phyloP scores from a whole-genome alignment of 495 filamentous ascomycete species.

The Penicillium pulvis region DNA sequence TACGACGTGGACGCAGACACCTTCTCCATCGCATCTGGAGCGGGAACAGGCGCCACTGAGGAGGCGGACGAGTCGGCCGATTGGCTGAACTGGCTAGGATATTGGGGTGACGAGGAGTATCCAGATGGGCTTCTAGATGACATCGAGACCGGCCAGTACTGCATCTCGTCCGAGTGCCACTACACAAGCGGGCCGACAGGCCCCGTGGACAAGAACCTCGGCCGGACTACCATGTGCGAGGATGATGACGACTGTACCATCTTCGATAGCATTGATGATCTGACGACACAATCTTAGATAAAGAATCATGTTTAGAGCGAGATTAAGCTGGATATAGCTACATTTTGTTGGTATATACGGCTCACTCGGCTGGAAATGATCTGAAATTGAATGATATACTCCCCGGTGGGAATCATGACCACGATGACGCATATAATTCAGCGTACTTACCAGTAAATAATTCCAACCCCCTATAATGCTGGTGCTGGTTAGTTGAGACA shows the following conservation, averaged over 20 bases:
- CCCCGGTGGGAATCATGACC: not conserved
- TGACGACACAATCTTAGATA: constrained; percentile 8
- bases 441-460: too few relatives aligned
- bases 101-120: constrained; percentile 8
- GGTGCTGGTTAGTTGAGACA: too few relatives aligned
- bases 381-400: not conserved
- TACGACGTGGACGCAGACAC: constrained; percentile 4
- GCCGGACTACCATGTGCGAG: constrained; percentile 10
- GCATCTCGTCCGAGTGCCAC: constrained; percentile 9
- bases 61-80: constrained; percentile 7
- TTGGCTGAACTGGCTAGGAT: constrained; percentile 9
- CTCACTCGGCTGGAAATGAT: not conserved
- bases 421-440: too few relatives aligned
- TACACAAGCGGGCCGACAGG: constrained; percentile 11
- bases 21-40: constrained; percentile 5
- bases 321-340: not conserved
- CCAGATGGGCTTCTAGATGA: constrained; percentile 9
- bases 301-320: not conserved
- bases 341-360: not conserved
- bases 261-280: constrained; percentile 6
- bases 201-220: constrained; percentile 9
- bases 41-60: constrained; percentile 7
- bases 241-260: constrained; percentile 13
- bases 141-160: constrained; percentile 12
- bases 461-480: too few relatives aligned